Percentiles rank a stretch among this genome's conserved stretches.
Conservation (phyloP, 2,329 filamentous ascomycete genomes). For the Cryphonectria japonica region DNA sequence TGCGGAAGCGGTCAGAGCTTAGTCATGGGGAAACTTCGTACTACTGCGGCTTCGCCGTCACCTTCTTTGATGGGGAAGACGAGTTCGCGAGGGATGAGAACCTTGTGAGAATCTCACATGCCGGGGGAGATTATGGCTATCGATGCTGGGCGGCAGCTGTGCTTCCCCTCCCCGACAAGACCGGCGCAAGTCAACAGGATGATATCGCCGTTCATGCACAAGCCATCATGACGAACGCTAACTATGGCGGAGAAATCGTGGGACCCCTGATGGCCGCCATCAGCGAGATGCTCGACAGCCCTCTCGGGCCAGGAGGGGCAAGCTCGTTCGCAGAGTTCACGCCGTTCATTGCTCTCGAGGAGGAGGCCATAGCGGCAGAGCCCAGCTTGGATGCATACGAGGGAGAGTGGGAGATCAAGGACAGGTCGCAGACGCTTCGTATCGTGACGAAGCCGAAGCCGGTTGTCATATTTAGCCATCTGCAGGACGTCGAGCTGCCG, state of each 20-base stretch:
- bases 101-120: constrained; percentile 24
- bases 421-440: constrained; percentile 19
- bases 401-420: constrained; percentile 20
- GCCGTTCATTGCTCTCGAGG: constrained; percentile 8
- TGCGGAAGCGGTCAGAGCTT: constrained; percentile 15
- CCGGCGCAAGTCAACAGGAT: neutral
- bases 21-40: constrained; percentile 9
- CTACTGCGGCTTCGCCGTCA: constrained; percentile 20
- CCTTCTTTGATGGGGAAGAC: constrained; percentile 20
- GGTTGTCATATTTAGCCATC: constrained; percentile 15
- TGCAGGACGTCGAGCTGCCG: constrained; percentile 15
- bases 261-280: constrained; percentile 15
- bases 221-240: constrained; percentile 23
- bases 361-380: neutral
- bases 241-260: constrained; percentile 21
- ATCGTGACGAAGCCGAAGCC: constrained; percentile 7
- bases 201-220: constrained; percentile 13
- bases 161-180: constrained; percentile 12
- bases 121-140: constrained; percentile 23
- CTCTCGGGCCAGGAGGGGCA: constrained; percentile 1
- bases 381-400: constrained; percentile 21
- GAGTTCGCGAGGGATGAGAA: neutral
- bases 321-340: neutral
- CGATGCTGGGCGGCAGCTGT: constrained; percentile 22
- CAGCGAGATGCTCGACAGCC: constrained; percentile 19